Conservation (phyloP, 2,329 filamentous ascomycete species). For the Trichoderma endophyticum region DNA sequence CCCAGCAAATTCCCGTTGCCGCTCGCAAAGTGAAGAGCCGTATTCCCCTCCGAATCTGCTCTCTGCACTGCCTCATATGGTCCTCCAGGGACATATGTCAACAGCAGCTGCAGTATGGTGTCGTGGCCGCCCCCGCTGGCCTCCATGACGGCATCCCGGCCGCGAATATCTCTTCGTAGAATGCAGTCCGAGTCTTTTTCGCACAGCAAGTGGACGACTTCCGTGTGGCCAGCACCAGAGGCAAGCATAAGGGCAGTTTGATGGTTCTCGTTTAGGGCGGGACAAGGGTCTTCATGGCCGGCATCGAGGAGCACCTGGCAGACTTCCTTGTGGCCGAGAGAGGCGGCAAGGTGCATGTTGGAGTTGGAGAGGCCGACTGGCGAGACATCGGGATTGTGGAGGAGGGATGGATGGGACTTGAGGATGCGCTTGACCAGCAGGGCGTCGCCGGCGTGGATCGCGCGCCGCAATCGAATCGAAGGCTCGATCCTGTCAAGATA, state of each 20-base stretch:
- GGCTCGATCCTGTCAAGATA: constrained; percentile 64
- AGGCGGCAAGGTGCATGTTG: constrained; percentile 76
- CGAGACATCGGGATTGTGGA: constrained; percentile 76
- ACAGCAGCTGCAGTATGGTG: constrained; percentile 61
- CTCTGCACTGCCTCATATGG: constrained; percentile 51
- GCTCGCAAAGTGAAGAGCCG: constrained; percentile 80
- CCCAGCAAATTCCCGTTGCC: constrained; percentile 77
- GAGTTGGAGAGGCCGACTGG: constrained; percentile 71
- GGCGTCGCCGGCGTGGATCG: constrained; percentile 71
- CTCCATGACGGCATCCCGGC: constrained; percentile 70
- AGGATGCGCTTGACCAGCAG: constrained; percentile 75
- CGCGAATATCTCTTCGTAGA: constrained; percentile 61
- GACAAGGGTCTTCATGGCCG: constrained; percentile 70
- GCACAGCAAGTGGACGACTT: constrained; percentile 70
- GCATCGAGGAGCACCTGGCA: constrained; percentile 67
- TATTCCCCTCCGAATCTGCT: constrained; percentile 73
- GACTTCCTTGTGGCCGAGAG: constrained; percentile 66
- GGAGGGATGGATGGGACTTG: constrained; percentile 63
- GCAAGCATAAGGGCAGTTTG: constrained; percentile 83
- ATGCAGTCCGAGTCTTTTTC: constrained; percentile 62
- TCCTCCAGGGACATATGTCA: constrained; percentile 59
- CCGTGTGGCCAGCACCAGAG: constrained; percentile 64
- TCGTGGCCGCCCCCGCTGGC: constrained; percentile 60
- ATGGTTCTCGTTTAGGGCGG: constrained; percentile 74
- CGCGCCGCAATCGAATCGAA: constrained; percentile 72